Evolutionary conservation across 2,329 filamentous ascomycete species (phyloP).

Genomic region (Colletotrichum kahawae): DNA sequence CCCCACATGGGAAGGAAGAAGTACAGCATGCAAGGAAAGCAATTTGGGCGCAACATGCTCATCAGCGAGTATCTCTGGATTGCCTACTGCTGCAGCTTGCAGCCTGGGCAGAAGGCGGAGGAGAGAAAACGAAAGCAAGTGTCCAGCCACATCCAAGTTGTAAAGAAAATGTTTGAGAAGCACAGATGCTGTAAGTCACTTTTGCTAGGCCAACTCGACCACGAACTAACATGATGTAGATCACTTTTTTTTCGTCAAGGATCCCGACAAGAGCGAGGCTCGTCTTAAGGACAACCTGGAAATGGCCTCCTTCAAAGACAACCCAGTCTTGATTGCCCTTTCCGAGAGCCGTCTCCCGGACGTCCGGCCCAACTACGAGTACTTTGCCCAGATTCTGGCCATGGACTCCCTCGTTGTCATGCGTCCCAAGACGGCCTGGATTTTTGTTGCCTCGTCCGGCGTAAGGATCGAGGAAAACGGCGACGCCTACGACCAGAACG

Average conservation of each 20-base stretch:
- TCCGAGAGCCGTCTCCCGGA: slow-evolving; percentile 61
- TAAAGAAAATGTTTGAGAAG: slow-evolving; percentile 69
- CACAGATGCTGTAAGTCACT: slow-evolving; percentile 64
- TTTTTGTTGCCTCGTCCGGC: slow-evolving; percentile 60
- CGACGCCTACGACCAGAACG: slow-evolving; percentile 47
- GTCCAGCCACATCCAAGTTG: slow-evolving; percentile 73
- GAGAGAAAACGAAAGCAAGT: slow-evolving; percentile 67
- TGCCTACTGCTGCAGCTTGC: slow-evolving; percentile 49
- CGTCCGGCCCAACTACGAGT: slow-evolving; percentile 66
- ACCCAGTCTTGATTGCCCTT: slow-evolving; percentile 66
- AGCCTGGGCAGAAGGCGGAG: slow-evolving; percentile 50
- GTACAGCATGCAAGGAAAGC: slow-evolving; percentile 67
- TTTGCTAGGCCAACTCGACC: too few species aligned
- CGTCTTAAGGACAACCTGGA: slow-evolving; percentile 47
- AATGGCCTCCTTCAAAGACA: slow-evolving; percentile 66
- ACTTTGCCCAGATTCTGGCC: slow-evolving; percentile 61
- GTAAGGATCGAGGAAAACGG: slow-evolving; percentile 52
- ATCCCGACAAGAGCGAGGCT: slow-evolving; percentile 57
- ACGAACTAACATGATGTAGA: slow-evolving; percentile 39
- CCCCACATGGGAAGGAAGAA: slow-evolving; percentile 71
- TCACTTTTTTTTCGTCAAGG: slow-evolving; percentile 64
- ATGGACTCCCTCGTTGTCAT: slow-evolving; percentile 59
- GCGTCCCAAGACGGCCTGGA: slow-evolving; percentile 63
- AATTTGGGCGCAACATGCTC: slow-evolving; percentile 72
- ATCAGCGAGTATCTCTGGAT: slow-evolving; percentile 73